Base-by-base conservation (phyloP, 2,329 filamentous ascomycete genomes). In the Dactylellina cionopaga region DNA sequence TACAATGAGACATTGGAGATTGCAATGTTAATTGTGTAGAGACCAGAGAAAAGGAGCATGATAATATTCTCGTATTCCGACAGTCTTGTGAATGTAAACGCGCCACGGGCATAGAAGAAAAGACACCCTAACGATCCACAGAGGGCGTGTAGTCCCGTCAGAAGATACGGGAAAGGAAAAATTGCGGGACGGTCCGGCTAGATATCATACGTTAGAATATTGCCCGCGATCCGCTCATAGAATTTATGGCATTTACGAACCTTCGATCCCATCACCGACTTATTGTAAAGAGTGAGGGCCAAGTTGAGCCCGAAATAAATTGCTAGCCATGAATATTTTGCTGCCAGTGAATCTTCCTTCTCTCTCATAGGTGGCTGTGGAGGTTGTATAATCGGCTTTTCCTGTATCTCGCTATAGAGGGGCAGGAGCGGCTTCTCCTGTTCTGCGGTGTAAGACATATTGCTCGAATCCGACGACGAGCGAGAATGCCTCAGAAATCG, bases 1-100 rank as follows among this genome's bases (percentile, higher is more conserved):
- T 78, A 83, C 81, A 88, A 81, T n/a, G 86, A 88, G 22, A 87
- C 82, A 79, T 88, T 88, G n/a, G 85, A 87, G 46, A 87, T 84
- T 66, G 86, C 86, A 75, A 88, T 88, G 79, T 88, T 88, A 78
- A 86, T 82, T 13, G 86, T 88, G 79, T 87, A 88, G 5, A 88
- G 82, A 39, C 84, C 81, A 33, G 86, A 88, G 78, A 88, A 88
- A 47, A 84, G 82, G 29, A 86, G 79, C 39, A 88, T 82, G n/a
- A 83, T 82, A 41, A 86, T 78, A 78, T 86, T 84, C 77, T 88
- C 85, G 27, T 82, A 83, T 27, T 81, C 81, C 2, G 82, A 82
- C 37, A 88, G 80, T 64, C 82, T 81, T 9, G 85, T 84, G 56
- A 86, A 80, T 75, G 82, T 83, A 77, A 88, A 85, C 58, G 84